Conservation (phyloP, 2,329 filamentous ascomycete genomes). For the Westerdykella aurantiaca region DNA sequence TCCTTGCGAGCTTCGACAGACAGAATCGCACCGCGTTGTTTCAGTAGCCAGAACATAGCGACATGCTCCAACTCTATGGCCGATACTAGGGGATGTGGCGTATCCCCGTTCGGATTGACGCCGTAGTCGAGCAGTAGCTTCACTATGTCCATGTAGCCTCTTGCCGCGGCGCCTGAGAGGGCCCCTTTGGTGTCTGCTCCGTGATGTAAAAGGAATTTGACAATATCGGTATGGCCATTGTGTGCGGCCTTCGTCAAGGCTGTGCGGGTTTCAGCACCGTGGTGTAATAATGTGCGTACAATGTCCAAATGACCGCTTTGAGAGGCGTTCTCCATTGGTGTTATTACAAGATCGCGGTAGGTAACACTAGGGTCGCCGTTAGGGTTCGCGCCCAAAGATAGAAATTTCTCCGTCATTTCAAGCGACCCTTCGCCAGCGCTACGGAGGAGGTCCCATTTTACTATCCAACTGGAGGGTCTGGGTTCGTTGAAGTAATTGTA, state of each 20-base stretch:
- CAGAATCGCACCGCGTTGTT: background rate
- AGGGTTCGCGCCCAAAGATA: no score
- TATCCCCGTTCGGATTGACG: background rate
- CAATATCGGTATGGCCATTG: constrained; percentile 9
- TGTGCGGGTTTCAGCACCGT: no score
- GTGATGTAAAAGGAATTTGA: constrained; percentile 13
- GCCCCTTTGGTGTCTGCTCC: constrained; percentile 10
- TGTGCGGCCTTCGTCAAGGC: background rate
- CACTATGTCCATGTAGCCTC: constrained; percentile 2
- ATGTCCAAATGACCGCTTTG: no score
- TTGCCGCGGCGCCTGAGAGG: background rate
- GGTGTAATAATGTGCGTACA: no score
- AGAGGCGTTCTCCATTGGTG: no score
- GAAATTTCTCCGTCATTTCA: no score
- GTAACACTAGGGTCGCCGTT: no score
- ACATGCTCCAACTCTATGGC: background rate
- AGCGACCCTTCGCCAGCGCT: no score
- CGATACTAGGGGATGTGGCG: background rate
- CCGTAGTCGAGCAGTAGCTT: background rate
- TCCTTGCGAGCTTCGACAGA: background rate
- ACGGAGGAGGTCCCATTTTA: no score
- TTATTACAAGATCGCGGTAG: no score
- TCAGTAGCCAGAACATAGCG: constrained; percentile 1
- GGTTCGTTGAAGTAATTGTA: no score
- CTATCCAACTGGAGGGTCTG: no score